Base-by-base conservation (phyloP, 2,329 filamentous ascomycete species). In the Dothiorella sarmentorum region DNA sequence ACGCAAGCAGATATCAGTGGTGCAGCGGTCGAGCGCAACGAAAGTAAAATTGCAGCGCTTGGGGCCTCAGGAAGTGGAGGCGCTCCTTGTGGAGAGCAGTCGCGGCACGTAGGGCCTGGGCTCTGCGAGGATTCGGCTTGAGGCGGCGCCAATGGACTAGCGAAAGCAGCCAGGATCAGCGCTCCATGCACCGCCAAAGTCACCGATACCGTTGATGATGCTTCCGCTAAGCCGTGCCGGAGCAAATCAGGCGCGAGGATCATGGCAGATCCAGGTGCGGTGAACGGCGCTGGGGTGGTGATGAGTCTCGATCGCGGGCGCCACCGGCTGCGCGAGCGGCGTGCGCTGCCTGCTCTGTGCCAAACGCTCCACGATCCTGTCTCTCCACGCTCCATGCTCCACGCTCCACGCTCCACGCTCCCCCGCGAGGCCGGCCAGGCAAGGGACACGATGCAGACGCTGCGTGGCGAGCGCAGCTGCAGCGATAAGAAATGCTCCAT, bases 31-130 rank as follows among this genome's bases (percentile, higher is more conserved):
- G n/a, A n/a, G 29, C 38, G 22, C 29, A 37, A 27, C 45, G 37
- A 44, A 37, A 45, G 49, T 53, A 53, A 53, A 53, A 53, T 53
- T 53, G 33, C 56, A 58, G 45, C 31, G 45, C 24, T 38, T 40
- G 44, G 35, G 29, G 44, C 38, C 31, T 40, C 20, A 24, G 38
- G n/a, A 17, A 43, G 56, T 52, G 56, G 56, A 58, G 56, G 56
- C 56, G 56, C 43, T 40, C 43, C 43, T 40, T 43, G 56, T 49
- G 43, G 44, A 45, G 44, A 31, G 38, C 29, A 38, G 44, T 40
- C 35, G 56, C 45, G 56, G 56, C 56, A 52, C 56, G 56, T 47
- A 51, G 56, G 56, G 56, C 44, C 56, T 58, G 56, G 56, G 56
- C 56, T 58, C 24, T 44, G 26, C 37, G 26, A 43, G 52, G 35